Percentiles rank a stretch among this genome's conserved stretches.
phyloP scores from a whole-genome alignment of 768 basidiomycete genomes.

The Tulasnella sp. region DNA sequence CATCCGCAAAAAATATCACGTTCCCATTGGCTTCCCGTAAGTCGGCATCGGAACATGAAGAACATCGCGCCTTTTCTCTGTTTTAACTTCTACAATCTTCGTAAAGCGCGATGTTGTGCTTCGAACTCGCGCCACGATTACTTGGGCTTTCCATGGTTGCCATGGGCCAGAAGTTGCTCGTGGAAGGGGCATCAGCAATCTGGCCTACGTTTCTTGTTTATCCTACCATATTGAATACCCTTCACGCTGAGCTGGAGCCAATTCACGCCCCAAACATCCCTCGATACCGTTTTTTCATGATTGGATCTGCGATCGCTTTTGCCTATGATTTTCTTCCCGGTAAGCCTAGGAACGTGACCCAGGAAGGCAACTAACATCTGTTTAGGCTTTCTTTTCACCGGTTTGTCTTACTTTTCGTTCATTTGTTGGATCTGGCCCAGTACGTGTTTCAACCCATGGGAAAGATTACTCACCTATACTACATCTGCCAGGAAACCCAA shows the following conservation, averaged over 20 bases:
- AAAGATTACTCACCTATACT: not conserved
- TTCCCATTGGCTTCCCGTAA: conserved; percentile 60
- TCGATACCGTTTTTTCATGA: conserved; percentile 77
- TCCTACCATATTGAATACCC: conserved; percentile 88
- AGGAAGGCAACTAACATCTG: not conserved
- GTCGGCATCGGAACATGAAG: conserved; percentile 15
- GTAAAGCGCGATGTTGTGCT: conserved; percentile 58
- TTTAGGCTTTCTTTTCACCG: conserved; percentile 85
- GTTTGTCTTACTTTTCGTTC: conserved; percentile 83
- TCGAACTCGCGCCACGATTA: conserved; percentile 84
- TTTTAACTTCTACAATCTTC: not conserved
- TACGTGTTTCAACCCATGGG: not conserved
- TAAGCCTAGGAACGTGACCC: conserved; percentile 36
- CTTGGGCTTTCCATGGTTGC: conserved; percentile 93
- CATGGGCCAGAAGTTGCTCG: conserved; percentile 79
- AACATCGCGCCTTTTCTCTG: not conserved
- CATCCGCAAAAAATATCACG: conserved; percentile 66
- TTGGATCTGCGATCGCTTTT: conserved; percentile 60
- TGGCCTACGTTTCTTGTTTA: conserved; percentile 95
- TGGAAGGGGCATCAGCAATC: conserved; percentile 96
- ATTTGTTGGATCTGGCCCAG: conserved; percentile 75
- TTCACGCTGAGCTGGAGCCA: conserved; percentile 89
- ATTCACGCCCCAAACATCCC: conserved; percentile 47
- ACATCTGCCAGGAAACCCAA: conserved; percentile 48
- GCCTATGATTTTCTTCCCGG: conserved; percentile 89